Evolutionary conservation across 2,329 filamentous ascomycete genomes (phyloP), one percentile per base, ranked within the genome.

Genomic region (Pleoardoris graminearum): DNA sequence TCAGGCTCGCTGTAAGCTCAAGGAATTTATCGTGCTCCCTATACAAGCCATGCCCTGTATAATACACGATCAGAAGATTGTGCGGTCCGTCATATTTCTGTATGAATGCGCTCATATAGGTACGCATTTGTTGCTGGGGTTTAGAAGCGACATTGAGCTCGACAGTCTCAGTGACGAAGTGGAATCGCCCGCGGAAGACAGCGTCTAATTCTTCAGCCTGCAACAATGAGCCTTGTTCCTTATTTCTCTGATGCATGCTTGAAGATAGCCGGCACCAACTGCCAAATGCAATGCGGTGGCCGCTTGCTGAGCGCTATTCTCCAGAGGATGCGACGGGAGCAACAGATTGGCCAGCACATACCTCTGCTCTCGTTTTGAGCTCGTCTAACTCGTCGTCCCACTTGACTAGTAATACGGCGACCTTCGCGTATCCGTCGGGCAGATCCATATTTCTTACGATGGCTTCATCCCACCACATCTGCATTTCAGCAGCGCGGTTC

Each of bases 21-120:
- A 73, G 50, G 16, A 53, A 55, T 22, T 68, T 59, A 8, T 50
- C 52, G 7, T 60, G 48, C 1, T 68, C 61, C 1, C 51, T 32
- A 35, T 59, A 73, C 0, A 61, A 50, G 12, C 71, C 70, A 50
- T 75, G 72, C 0, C 74, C 74, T 2, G 69, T 75, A 47, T 75
- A 76, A 58, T 75, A 76, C 17, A 75, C 59, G 27, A 75, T 72
- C 25, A 74, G 54, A 4, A 72, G 58, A 35, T 65, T 71, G 41
- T 69, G 59, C 1, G 65, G 62, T 3, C 67, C 69, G 30, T 72
- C 62, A 30, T 71, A 48, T 17, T 65, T 57, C 4, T 58, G 50
- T 8, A 71, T 54, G 48, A 75, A 74, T 0, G 48, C 38, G 39
- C 50, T 59, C 36, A 75, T 38, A n/a, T 65, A 54, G 0, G 45